Evolutionary conservation across 2,329 filamentous ascomycete genomes (phyloP).

Genomic region (Knoxdaviesia proteae): DNA sequence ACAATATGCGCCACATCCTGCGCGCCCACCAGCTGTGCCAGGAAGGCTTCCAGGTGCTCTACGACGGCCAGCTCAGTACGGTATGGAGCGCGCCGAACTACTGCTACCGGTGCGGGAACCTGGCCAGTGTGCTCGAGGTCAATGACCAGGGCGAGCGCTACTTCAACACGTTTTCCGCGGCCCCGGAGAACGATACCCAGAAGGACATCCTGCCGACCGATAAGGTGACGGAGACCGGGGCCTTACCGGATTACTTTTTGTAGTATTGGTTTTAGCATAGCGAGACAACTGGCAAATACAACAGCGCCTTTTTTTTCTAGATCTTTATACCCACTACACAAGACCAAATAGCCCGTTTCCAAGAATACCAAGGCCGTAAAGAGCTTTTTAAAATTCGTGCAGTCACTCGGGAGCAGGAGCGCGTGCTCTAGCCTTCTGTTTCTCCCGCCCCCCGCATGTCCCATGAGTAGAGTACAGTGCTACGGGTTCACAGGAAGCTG

Average conservation of each 20-base stretch:
- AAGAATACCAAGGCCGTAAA: too few species aligned
- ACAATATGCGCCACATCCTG: conserved; percentile 92
- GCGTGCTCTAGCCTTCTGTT: too few species aligned
- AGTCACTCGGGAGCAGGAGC: too few species aligned
- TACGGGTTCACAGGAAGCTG: too few species aligned
- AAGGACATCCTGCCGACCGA: conserved; percentile 62
- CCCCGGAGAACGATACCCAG: conserved; percentile 83
- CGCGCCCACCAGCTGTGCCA: conserved; percentile 97
- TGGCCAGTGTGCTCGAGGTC: conserved; percentile 92
- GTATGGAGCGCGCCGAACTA: conserved; percentile 98
- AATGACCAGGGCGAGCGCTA: conserved; percentile 80
- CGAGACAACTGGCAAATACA: not conserved
- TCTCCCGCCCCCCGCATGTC: too few species aligned
- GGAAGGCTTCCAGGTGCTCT: conserved; percentile 92
- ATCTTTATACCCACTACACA: not conserved
- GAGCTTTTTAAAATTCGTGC: too few species aligned
- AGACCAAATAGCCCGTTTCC: not conserved
- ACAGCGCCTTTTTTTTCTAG: not conserved
- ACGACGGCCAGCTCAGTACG: conserved; percentile 82
- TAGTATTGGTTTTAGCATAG: conserved; percentile 13
- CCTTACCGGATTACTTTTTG: conserved; percentile 53
- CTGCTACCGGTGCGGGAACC: conserved; percentile 87
- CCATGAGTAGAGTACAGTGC: too few species aligned
- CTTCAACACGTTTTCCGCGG: conserved; percentile 96
- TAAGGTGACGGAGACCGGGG: conserved; percentile 45